phyloP scores from a whole-genome alignment of 1,284 basidiomycete species.

The Melampsora americana region DNA sequence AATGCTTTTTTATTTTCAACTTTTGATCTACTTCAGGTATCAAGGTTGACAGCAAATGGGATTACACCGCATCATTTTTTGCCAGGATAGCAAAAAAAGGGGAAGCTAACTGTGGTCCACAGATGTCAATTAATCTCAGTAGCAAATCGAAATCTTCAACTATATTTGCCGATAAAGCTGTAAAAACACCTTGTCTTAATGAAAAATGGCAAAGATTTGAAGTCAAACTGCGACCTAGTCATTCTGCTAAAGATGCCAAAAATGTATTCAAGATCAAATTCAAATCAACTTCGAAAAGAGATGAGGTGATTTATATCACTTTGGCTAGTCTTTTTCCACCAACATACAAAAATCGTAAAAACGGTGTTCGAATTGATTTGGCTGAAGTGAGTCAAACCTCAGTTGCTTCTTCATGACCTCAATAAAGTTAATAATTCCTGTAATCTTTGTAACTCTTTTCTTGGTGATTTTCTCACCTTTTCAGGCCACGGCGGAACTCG shows the following conservation, averaged over 20 bases:
- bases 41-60: slow-evolving; percentile 61
- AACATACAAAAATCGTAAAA: slow-evolving; percentile 56
- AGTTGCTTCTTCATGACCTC: background rate
- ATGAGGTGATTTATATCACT: slow-evolving; percentile 63
- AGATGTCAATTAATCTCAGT: background rate
- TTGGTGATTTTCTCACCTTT: background rate
- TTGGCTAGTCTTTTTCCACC: slow-evolving; percentile 70
- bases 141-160: background rate
- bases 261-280: slow-evolving; percentile 63
- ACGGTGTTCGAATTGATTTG: background rate
- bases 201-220: slow-evolving; percentile 60
- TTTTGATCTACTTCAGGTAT: slow-evolving; percentile 58
- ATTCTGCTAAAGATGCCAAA: slow-evolving; percentile 56
- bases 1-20: slow-evolving; percentile 25
- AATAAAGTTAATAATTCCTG: background rate
- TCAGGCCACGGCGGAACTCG: background rate
- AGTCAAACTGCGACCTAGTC: slow-evolving; percentile 58
- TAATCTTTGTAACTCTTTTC: background rate
- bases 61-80: slow-evolving; percentile 66
- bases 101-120: background rate
- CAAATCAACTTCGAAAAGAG: slow-evolving; percentile 58
- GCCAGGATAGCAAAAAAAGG: slow-evolving; percentile 55
- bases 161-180: background rate
- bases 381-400: background rate
- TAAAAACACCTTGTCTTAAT: slow-evolving; percentile 5